Conservation (phyloP, 2,329 filamentous ascomycete species). For the Nothophoma quercina region DNA sequence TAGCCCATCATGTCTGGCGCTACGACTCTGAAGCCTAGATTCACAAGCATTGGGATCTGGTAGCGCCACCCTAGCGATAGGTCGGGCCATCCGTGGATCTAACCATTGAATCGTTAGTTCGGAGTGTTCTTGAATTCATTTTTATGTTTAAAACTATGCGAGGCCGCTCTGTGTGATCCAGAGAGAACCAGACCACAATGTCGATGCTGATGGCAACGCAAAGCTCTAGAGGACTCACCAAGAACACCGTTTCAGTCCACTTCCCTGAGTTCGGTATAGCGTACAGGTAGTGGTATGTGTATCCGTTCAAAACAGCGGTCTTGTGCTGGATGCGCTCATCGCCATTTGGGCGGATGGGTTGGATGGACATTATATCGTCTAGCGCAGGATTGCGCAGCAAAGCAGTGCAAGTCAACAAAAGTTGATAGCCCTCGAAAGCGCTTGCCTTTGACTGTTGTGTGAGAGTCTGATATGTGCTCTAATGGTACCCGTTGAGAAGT, state of each 20-base stretch:
- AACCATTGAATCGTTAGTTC: background rate
- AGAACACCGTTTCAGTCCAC: slow-evolving; percentile 62
- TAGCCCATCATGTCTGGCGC: slow-evolving; percentile 89
- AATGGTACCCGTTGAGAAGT: background rate
- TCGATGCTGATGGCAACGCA: too few species aligned
- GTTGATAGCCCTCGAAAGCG: too few species aligned
- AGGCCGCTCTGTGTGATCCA: too few species aligned
- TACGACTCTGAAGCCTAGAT: slow-evolving; percentile 78
- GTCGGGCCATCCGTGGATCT: slow-evolving; percentile 85
- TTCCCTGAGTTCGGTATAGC: slow-evolving; percentile 54
- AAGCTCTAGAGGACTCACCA: slow-evolving; percentile 50
- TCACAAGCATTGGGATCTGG: slow-evolving; percentile 79
- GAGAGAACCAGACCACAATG: too few species aligned
- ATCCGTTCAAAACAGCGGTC: slow-evolving; percentile 69
- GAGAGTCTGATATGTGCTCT: too few species aligned
- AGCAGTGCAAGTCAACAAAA: too few species aligned
- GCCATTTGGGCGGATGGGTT: slow-evolving; percentile 68
- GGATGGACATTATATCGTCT: slow-evolving; percentile 41
- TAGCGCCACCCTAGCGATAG: slow-evolving; percentile 85
- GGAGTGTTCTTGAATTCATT: too few species aligned
- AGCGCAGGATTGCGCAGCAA: background rate
- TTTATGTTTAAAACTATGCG: too few species aligned
- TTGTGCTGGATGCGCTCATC: slow-evolving; percentile 73
- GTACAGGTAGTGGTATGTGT: slow-evolving; percentile 71
- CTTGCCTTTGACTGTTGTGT: too few species aligned